A percentile compares a stretch with the other conserved stretches of the same genome.
These are phyloP conservation scores for Candida koratica DNA, from an alignment of 805 yeast genomes.

Conservation along the genomic window DNA sequence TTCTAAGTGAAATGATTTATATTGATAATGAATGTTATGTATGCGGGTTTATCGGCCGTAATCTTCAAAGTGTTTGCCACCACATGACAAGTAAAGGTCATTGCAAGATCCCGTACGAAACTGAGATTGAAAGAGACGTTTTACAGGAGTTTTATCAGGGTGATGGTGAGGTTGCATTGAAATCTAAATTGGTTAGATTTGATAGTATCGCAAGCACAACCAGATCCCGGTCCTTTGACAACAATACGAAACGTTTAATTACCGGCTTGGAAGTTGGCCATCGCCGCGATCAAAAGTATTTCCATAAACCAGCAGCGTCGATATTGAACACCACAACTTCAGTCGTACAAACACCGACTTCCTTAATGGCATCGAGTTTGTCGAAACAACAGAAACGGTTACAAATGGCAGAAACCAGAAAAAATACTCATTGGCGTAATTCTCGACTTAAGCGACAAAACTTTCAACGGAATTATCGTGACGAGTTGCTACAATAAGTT, in stretches of 20 bases:
- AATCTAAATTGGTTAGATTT: constrained; percentile 3
- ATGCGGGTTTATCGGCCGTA: constrained; percentile 43
- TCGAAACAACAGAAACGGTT: constrained; percentile 33
- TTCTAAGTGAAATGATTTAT: constrained; percentile 34
- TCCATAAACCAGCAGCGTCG: constrained; percentile 51
- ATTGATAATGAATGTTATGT: constrained; percentile 42
- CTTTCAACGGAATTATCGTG: constrained; percentile 37
- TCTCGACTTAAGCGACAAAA: constrained; percentile 26
- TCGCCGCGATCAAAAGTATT: constrained; percentile 66
- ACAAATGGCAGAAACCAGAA: constrained; percentile 20
- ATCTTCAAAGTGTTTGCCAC: constrained; percentile 40
- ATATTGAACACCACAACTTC: constrained; percentile 49
- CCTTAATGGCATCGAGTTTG: constrained; percentile 25
- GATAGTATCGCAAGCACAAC: constrained; percentile 10
- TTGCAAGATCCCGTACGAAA: constrained; percentile 44
- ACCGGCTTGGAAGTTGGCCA: constrained; percentile 80
- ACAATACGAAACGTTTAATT: constrained; percentile 43
- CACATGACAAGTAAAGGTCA: constrained; percentile 44
- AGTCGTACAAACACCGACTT: constrained; percentile 59
- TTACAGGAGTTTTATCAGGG: constrained; percentile 35
- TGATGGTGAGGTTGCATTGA: constrained; percentile 9
- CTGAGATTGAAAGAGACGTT: constrained; percentile 32
- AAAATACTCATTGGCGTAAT: constrained; percentile 24
- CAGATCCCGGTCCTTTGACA: constrained; percentile 29
- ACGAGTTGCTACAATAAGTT: constrained; percentile 13